A percentile compares a stretch with the other conserved stretches of the same genome.
Conservation (phyloP, 305 asterid species). For the Coffea humblotiana region DNA sequence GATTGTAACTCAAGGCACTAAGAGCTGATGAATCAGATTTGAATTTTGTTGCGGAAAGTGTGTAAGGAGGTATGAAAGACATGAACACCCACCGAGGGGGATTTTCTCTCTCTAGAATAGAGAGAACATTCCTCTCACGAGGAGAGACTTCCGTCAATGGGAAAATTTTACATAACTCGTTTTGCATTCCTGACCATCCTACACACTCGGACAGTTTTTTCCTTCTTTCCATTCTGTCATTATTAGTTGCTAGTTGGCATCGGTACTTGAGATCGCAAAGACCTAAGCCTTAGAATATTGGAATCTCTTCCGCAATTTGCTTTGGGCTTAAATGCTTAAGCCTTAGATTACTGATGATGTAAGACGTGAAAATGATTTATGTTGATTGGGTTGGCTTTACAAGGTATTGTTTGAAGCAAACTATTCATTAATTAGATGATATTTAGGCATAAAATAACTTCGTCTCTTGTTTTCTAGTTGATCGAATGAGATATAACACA, state of each 20-base stretch:
- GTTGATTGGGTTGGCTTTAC: conserved; percentile 51
- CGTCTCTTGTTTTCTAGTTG: not conserved
- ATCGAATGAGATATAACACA: not conserved
- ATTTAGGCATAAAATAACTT: not conserved
- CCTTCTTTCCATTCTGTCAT: conserved; percentile 40
- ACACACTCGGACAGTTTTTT: conserved; percentile 34
- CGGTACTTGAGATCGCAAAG: conserved; percentile 39
- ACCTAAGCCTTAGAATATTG: conserved; percentile 29
- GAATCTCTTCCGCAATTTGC: conserved; percentile 34
- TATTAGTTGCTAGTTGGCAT: conserved; percentile 43
- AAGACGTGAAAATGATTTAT: conserved; percentile 40
- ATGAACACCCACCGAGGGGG: too few species aligned
- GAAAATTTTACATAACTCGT: too few species aligned
- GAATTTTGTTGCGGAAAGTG: too few species aligned
- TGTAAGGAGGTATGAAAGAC: too few species aligned
- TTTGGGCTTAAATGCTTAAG: conserved; percentile 27
- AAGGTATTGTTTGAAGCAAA: conserved; percentile 28
- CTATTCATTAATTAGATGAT: conserved; percentile 4
- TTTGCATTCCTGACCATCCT: not conserved
- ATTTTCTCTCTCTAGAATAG: too few species aligned
- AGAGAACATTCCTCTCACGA: too few species aligned
- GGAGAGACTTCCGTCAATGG: too few species aligned
- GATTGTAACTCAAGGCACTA: too few species aligned
- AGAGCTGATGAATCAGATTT: too few species aligned
- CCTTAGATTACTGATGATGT: conserved; percentile 15